phyloP scores from a whole-genome alignment of 371 early-diverging fungal species.

The Mortierella sp. region DNA sequence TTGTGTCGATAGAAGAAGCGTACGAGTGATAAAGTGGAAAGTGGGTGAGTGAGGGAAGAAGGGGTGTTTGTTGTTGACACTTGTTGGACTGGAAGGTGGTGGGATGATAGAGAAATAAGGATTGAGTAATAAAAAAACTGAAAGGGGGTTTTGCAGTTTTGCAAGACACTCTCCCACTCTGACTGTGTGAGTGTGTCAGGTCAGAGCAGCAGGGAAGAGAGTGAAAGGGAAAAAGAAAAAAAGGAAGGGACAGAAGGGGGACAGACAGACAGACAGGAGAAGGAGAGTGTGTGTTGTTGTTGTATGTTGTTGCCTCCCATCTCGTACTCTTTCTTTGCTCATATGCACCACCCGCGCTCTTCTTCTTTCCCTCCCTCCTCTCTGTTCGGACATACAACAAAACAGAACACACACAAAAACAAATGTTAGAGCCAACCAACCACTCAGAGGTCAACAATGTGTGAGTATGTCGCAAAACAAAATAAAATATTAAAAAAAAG shows the following conservation, averaged over 20 bases:
- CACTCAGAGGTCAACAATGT: neutral
- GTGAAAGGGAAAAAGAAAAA: neutral
- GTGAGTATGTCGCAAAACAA: neutral
- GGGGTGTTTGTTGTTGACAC: neutral
- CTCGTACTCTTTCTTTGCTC: neutral
- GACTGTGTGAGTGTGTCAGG: too few relatives aligned
- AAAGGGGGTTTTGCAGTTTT: too few relatives aligned
- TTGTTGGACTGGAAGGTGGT: neutral
- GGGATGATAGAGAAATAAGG: too few relatives aligned
- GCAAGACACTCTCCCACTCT: too few relatives aligned
- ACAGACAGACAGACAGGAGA: neutral
- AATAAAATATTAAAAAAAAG: neutral
- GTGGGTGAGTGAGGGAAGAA: neutral
- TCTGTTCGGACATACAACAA: conserved; percentile 12
- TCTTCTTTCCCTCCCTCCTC: neutral
- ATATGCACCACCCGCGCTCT: neutral
- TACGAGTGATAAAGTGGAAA: too few relatives aligned
- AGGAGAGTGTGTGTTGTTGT: neutral
- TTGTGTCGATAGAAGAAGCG: conserved; percentile 1
- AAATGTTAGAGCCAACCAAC: neutral
- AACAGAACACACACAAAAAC: neutral
- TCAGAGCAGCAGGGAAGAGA: neutral
- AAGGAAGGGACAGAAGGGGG: neutral
- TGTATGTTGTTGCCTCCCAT: neutral
- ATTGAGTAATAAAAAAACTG: too few relatives aligned